A percentile compares a stretch with the other conserved stretches of the same genome.
Conservation (phyloP, 495 filamentous ascomycete genomes). For the Penicillium silybi region DNA sequence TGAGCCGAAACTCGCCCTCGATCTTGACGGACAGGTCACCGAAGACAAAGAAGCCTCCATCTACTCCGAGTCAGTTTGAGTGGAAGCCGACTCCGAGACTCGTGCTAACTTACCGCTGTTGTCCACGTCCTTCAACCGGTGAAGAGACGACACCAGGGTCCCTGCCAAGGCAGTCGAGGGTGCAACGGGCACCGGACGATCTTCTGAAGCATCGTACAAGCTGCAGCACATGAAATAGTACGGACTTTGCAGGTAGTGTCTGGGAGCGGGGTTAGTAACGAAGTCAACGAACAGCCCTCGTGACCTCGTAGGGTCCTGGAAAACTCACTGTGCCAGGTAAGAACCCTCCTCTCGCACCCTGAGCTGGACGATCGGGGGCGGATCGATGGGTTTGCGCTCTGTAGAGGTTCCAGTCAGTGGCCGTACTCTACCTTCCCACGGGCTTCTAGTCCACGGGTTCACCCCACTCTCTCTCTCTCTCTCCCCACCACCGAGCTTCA, state of each 20-base stretch:
- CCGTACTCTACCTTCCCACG: neutral
- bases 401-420: conserved; percentile 4
- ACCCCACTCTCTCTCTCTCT: too few species aligned
- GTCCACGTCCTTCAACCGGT: conserved; percentile 86
- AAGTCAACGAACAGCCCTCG: neutral
- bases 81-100: neutral
- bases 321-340: conserved; percentile 69
- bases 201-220: conserved; percentile 61
- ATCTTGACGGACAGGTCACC: conserved; percentile 84
- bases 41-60: conserved; percentile 97
- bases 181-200: conserved; percentile 49
- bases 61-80: conserved; percentile 28
- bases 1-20: conserved; percentile 73
- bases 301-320: neutral
- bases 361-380: conserved; percentile 88
- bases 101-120: conserved; percentile 62
- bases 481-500: neutral
- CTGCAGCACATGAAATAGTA: conserved; percentile 80
- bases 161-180: conserved; percentile 65
- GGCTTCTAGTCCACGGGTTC: neutral
- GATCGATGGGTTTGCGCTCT: conserved; percentile 95
- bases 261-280: conserved; percentile 17
- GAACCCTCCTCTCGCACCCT: conserved; percentile 59
- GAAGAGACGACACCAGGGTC: conserved; percentile 84
- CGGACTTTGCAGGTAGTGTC: conserved; percentile 70